Percentiles rank a stretch among this genome's conserved stretches.
These are phyloP conservation scores for Pichia norvegensis DNA, from an alignment of 1,139 yeast species.

Conservation along the genomic window DNA sequence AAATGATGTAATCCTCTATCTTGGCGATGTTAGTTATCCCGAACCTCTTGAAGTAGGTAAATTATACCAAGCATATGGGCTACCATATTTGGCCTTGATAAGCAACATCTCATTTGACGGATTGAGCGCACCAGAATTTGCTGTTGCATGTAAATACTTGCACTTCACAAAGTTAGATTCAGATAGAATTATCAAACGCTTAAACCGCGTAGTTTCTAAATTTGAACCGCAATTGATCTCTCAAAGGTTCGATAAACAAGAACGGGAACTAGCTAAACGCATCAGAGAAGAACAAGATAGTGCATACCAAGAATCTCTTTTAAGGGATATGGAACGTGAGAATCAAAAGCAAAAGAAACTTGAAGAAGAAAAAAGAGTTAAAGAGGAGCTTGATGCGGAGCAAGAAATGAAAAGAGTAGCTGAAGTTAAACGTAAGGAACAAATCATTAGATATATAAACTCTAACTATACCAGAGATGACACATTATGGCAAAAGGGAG, in stretches of 20 bases:
- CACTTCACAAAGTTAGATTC: slow-evolving; percentile 17
- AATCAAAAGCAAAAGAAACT: slow-evolving; percentile 19
- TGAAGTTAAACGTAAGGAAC: slow-evolving; percentile 14
- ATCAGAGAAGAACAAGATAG: slow-evolving; percentile 51
- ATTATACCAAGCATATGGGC: slow-evolving; percentile 33
- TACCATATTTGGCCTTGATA: slow-evolving; percentile 41
- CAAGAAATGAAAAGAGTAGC: slow-evolving; percentile 1
- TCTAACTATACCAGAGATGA: slow-evolving; percentile 16
- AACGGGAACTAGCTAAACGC: slow-evolving; percentile 42
- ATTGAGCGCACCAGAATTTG: slow-evolving; percentile 45
- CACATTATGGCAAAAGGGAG: slow-evolving; percentile 27
- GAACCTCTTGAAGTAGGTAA: slow-evolving; percentile 47
- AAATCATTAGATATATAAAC: slow-evolving; percentile 14
- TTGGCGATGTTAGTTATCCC: slow-evolving; percentile 38
- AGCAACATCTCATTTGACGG: slow-evolving; percentile 48
- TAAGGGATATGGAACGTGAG: slow-evolving; percentile 33
- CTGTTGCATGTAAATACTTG: slow-evolving; percentile 34
- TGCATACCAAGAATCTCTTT: slow-evolving; percentile 45
- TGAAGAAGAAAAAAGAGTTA: slow-evolving; percentile 13
- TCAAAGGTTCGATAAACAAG: slow-evolving; percentile 45
- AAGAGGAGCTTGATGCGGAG: background rate
- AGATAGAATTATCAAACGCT: slow-evolving; percentile 27
- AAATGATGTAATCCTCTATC: slow-evolving; percentile 32
- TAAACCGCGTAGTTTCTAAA: slow-evolving; percentile 33
- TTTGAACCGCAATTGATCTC: slow-evolving; percentile 48